These are phyloP conservation scores for Micromonas pusilla DNA, from an alignment of 139 green algal genomes.

Conservation along the genomic window DNA sequence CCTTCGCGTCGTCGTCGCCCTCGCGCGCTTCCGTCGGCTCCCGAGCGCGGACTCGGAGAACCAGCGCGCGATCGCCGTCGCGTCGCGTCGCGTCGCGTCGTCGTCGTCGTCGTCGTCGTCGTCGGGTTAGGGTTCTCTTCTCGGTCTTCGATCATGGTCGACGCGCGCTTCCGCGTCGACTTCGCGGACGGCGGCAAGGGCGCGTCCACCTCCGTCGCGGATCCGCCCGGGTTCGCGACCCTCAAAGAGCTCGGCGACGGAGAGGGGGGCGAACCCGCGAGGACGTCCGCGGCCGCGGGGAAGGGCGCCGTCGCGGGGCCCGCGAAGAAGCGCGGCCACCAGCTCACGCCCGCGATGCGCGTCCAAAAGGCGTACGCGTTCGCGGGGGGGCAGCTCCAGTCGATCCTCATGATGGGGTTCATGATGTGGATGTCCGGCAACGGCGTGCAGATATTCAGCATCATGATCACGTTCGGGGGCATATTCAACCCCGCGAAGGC, in stretches of 20 bases:
- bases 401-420: slow-evolving; percentile 76
- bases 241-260: not conserved
- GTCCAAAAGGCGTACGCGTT: slow-evolving; percentile 34
- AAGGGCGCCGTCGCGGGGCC: not conserved
- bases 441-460: slow-evolving; percentile 84
- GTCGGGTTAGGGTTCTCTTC: too few species aligned
- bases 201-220: not conserved
- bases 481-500: slow-evolving; percentile 67
- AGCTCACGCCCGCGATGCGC: not conserved
- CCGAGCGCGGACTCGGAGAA: not conserved
- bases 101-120: too few species aligned
- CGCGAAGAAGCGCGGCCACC: too few species aligned
- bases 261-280: not conserved
- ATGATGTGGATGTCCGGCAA: slow-evolving; percentile 95
- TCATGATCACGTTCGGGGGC: slow-evolving; percentile 77
- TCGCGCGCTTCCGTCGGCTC: too few species aligned
- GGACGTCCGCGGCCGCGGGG: too few species aligned
- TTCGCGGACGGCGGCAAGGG: not conserved
- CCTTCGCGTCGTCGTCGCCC: too few species aligned
- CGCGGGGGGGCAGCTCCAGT: slow-evolving; percentile 34
- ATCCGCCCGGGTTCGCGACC: not conserved
- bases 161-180: not conserved
- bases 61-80: not conserved
- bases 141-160: too few species aligned
- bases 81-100: too few species aligned